Base-by-base conservation (phyloP, 192 early-diverging fungal genomes). In the Endogone sp. region DNA sequence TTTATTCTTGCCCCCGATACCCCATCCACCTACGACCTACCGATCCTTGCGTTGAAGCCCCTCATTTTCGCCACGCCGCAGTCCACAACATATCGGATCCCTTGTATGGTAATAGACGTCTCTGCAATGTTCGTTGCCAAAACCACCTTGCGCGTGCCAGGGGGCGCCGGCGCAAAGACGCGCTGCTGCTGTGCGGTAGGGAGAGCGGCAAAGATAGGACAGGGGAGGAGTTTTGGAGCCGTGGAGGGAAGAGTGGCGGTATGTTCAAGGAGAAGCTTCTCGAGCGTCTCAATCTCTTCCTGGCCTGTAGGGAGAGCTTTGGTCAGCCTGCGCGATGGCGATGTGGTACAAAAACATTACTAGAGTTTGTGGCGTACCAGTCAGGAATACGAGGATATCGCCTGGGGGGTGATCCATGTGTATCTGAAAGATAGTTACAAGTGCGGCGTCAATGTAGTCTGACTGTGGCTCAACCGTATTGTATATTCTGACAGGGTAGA, bases 71-170 rank as follows among this genome's bases (percentile, higher is more conserved):
- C 93, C 61, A 97, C 86, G 22, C 96, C 98, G 13, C 91, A 89
- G 71, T 99, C 98, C 27, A 99, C 74, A 3, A 99, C 96, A 82
- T 97, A 95, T 2, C 90, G 88, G 59, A 99, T 93, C 0, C 96
- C 96, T 20, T 89, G 88, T 57, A 99, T 96, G 0, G 98, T 99
- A 67, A 99, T 91, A 66, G 92, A 94, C 1, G 98, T 97, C 82
- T 99, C 98, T 21, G 98, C 98, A 76, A 99, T 94, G 75, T 99
- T 99, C 1, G 98, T 99, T 0, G 95, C 87, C 29, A 99, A 79
- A 68, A 99, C 93, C 9, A 97, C 86, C 73, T 99, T 99, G 20
- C 98, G 87, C 2, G 89, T 89, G 28, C 88, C 88, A 27, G 79
- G 85, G 2, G 96, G 98, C 11, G 94, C 87, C 4, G 90, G 88